These are phyloP conservation scores for Colletotrichum sp. DNA, from an alignment of 2,329 filamentous ascomycete genomes.

Conservation along the genomic window DNA sequence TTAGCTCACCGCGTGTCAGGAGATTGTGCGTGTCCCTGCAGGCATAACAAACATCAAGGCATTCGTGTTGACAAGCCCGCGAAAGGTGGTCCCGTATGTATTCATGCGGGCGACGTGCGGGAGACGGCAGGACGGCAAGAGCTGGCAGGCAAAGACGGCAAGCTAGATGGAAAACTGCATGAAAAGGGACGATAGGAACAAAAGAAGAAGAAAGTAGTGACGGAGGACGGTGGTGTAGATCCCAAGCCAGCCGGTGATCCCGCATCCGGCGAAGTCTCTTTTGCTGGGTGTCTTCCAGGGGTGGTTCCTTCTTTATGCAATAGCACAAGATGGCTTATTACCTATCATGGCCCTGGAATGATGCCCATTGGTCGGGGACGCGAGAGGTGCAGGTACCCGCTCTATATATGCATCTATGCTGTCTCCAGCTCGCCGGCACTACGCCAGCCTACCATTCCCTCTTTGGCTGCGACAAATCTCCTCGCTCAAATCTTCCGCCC, in stretches of 20 bases:
- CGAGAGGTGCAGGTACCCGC: background rate
- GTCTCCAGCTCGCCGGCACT: background rate
- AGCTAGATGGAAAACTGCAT: background rate
- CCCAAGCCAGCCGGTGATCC: background rate
- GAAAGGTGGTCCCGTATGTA: background rate
- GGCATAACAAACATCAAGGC: background rate
- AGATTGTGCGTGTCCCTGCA: background rate
- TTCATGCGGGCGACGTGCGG: background rate
- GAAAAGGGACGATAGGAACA: background rate
- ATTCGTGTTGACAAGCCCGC: background rate
- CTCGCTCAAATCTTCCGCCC: background rate
- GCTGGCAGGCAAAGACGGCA: background rate
- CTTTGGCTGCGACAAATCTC: background rate
- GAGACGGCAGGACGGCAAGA: background rate
- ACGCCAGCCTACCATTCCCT: background rate
- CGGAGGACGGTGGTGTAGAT: background rate
- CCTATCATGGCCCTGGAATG: background rate
- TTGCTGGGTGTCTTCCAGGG: background rate
- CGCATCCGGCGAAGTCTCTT: background rate
- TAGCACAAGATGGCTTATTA: background rate
- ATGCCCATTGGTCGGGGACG: background rate
- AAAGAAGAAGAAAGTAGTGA: background rate
- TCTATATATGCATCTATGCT: background rate
- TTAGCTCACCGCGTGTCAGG: background rate
- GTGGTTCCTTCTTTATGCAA: background rate